Conservation (phyloP, 2,329 filamentous ascomycete species). For the Fusarium guadeloupense region DNA sequence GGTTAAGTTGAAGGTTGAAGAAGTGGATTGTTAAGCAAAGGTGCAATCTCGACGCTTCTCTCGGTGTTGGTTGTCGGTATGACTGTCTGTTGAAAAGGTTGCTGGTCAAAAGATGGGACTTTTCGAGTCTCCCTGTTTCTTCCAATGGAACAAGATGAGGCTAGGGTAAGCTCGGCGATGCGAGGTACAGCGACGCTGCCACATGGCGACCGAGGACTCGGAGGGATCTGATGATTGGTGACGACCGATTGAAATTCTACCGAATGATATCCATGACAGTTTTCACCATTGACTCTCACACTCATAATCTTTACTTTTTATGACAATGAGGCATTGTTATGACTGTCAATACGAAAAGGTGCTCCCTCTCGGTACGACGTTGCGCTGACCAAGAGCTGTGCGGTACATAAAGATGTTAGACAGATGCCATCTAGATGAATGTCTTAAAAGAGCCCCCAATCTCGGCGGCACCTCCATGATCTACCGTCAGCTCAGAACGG, state of each 20-base stretch:
- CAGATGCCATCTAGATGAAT: slow-evolving; percentile 3
- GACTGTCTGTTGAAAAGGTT: slow-evolving; percentile 11
- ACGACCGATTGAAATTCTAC: neutral
- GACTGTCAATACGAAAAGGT: slow-evolving; percentile 15
- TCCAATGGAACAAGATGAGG: slow-evolving; percentile 26
- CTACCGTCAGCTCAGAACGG: slow-evolving; percentile 41
- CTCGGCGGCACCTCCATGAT: slow-evolving; percentile 36
- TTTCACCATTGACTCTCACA: slow-evolving; percentile 8
- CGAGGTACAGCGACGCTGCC: slow-evolving; percentile 34
- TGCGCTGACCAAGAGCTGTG: slow-evolving; percentile 33
- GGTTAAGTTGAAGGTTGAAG: slow-evolving; percentile 16
- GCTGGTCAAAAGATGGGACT: slow-evolving; percentile 1
- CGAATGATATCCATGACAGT: slow-evolving; percentile 14
- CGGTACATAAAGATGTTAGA: slow-evolving; percentile 8
- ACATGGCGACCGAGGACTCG: slow-evolving; percentile 35
- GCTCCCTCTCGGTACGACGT: slow-evolving; percentile 25
- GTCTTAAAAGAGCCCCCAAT: slow-evolving; percentile 24
- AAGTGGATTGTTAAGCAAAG: slow-evolving; percentile 40
- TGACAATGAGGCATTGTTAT: slow-evolving; percentile 1
- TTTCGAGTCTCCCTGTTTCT: slow-evolving; percentile 9
- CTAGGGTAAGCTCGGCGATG: slow-evolving; percentile 17
- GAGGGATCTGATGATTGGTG: slow-evolving; percentile 30
- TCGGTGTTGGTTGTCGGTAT: slow-evolving; percentile 8
- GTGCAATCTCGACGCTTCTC: slow-evolving; percentile 28
- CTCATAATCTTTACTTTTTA: slow-evolving; percentile 2